phyloP scores from a whole-genome alignment of 192 early-diverging fungal genomes.

The Globomyces pollinis-pini region DNA sequence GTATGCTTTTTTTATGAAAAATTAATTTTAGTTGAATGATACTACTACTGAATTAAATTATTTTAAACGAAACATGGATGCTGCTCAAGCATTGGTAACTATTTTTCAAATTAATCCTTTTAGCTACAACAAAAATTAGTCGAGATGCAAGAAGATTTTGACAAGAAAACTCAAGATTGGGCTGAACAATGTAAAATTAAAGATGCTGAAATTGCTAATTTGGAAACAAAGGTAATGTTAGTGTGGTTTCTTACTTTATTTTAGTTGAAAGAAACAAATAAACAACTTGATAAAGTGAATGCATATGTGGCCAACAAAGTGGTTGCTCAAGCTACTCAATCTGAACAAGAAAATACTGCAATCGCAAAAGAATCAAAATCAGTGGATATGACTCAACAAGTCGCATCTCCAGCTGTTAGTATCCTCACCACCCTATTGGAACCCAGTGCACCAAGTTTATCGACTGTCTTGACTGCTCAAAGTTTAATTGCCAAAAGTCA shows the following conservation, averaged over 20 bases:
- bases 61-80: background rate
- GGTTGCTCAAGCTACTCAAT: conserved; percentile 6
- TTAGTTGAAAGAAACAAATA: conserved; percentile 7
- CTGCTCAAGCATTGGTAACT: background rate
- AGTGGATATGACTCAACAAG: too few species aligned
- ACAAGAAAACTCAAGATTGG: background rate
- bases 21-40: too few species aligned
- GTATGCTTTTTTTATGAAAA: too few species aligned
- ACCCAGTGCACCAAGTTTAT: too few species aligned
- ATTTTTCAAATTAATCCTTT: too few species aligned
- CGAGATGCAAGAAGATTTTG: conserved; percentile 2
- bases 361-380: too few species aligned
- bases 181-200: background rate
- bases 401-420: too few species aligned
- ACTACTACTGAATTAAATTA: background rate
- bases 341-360: too few species aligned
- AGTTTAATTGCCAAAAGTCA: too few species aligned
- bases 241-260: background rate
- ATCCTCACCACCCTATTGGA: too few species aligned
- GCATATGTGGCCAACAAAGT: conserved; percentile 16
- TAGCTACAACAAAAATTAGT: background rate
- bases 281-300: conserved; percentile 11
- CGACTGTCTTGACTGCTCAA: too few species aligned
- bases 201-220: background rate
- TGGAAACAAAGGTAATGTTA: background rate